Percentiles rank a stretch among this genome's conserved stretches.
phyloP scores from a whole-genome alignment of 1,139 yeast genomes.

The Geotrichum fermentans region DNA sequence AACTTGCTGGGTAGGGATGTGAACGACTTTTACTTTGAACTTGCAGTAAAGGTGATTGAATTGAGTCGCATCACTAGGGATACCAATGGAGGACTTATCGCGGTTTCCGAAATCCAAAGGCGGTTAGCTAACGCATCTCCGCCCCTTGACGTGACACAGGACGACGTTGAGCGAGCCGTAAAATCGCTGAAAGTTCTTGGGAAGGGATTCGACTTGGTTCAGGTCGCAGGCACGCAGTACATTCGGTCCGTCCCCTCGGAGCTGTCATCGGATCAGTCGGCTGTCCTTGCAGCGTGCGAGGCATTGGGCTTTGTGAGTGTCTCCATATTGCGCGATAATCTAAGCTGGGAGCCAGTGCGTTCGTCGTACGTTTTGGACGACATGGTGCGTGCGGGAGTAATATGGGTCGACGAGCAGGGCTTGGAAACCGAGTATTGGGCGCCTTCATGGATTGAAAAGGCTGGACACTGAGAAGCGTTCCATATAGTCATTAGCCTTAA shows the following conservation, averaged over 20 bases:
- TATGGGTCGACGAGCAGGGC: conserved; percentile 73
- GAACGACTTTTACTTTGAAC: conserved; percentile 57
- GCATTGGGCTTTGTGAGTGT: conserved; percentile 65
- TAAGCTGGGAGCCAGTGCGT: conserved; percentile 63
- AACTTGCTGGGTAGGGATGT: conserved; percentile 40
- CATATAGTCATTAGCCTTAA: neutral
- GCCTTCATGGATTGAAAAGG: conserved; percentile 45
- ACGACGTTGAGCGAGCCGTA: conserved; percentile 51
- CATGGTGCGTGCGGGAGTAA: conserved; percentile 71
- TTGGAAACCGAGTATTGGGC: conserved; percentile 62
- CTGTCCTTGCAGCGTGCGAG: conserved; percentile 68
- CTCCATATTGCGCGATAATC: conserved; percentile 61
- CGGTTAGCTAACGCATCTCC: conserved; percentile 36
- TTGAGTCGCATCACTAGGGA: conserved; percentile 65
- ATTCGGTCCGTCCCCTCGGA: conserved; percentile 50
- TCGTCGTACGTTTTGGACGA: conserved; percentile 64
- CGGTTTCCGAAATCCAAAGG: conserved; percentile 53
- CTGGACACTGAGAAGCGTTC: neutral
- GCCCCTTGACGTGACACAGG: conserved; percentile 38
- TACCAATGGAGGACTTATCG: conserved; percentile 74
- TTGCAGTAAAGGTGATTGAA: conserved; percentile 70
- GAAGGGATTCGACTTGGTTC: conserved; percentile 45
- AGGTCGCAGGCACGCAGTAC: conserved; percentile 40
- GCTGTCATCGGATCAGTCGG: conserved; percentile 59
- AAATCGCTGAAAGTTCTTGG: conserved; percentile 42